A percentile compares a stretch with the other conserved stretches of the same genome.
These are phyloP conservation scores for Eucalyptus marginata DNA, from an alignment of 345 rosid genomes.

Conservation along the genomic window DNA sequence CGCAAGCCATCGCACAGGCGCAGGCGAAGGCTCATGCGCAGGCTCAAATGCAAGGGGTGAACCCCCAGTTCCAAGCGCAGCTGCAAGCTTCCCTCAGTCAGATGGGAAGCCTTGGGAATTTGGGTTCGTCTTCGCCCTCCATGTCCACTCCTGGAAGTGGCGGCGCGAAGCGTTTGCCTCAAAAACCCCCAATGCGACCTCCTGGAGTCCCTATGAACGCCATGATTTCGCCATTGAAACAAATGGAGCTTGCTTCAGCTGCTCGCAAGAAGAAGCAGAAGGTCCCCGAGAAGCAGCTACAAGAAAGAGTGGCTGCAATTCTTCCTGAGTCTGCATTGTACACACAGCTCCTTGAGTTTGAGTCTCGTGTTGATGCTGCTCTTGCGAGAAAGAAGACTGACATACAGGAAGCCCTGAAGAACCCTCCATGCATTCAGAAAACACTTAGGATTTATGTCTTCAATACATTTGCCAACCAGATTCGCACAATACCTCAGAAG, in stretches of 20 bases:
- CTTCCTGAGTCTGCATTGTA: constrained; percentile 93
- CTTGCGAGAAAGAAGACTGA: constrained; percentile 83
- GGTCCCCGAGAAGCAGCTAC: constrained; percentile 85
- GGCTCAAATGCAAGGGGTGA: constrained; percentile 20
- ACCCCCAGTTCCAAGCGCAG: constrained; percentile 44
- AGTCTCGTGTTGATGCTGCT: constrained; percentile 88
- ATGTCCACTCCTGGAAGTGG: constrained; percentile 50
- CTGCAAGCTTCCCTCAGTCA: constrained; percentile 59
- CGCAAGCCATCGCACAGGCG: constrained; percentile 22
- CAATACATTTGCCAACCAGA: constrained; percentile 84
- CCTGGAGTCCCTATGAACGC: constrained; percentile 48
- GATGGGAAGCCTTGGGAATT: constrained; percentile 41
- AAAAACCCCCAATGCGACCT: constrained; percentile 69
- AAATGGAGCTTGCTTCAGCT: constrained; percentile 71
- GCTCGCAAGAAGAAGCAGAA: constrained; percentile 89
- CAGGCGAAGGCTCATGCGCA: constrained; percentile 20
- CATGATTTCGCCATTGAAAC: constrained; percentile 59
- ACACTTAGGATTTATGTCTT: constrained; percentile 87
- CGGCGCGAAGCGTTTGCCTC: constrained; percentile 50
- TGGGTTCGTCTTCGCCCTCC: constrained; percentile 67
- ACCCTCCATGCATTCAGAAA: constrained; percentile 83
- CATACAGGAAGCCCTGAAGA: constrained; percentile 94
- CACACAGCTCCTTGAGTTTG: constrained; percentile 97
- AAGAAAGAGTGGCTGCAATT: constrained; percentile 88
- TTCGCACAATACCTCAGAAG: constrained; percentile 62